These are phyloP conservation scores for Colletotrichum karsti DNA, from an alignment of 2,329 filamentous ascomycete species.

Conservation along the genomic window DNA sequence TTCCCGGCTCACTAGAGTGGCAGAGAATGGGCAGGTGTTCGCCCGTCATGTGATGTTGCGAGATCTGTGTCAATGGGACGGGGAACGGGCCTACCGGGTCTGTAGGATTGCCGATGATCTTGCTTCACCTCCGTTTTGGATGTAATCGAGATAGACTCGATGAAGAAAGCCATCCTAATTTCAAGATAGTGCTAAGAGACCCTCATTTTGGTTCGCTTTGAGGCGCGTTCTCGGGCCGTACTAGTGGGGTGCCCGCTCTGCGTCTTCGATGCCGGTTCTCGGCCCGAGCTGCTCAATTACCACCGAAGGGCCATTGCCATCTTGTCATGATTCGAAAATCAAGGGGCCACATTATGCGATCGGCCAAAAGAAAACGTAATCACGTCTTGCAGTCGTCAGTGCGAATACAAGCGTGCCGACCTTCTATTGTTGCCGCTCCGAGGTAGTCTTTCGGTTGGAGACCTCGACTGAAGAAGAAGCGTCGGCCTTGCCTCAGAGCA, in stretches of 20 bases:
- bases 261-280: not conserved
- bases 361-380: accelerated
- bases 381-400: accelerated
- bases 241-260: not conserved
- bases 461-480: not conserved
- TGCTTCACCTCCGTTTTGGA: too few relatives aligned
- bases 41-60: too few relatives aligned
- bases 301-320: not conserved
- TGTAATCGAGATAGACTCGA: too few relatives aligned
- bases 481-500: not conserved
- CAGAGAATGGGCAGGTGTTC: too few relatives aligned
- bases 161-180: too few relatives aligned
- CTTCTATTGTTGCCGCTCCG: not conserved
- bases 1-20: too few relatives aligned
- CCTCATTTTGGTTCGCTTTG: not conserved
- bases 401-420: not conserved
- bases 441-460: not conserved
- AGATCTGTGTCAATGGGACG: too few relatives aligned
- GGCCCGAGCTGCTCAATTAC: not conserved
- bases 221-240: not conserved
- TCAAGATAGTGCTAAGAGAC: too few relatives aligned
- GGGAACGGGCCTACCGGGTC: too few relatives aligned
- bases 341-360: not conserved
- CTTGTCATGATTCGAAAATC: not conserved
- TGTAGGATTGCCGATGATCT: too few relatives aligned